Percentiles rank a stretch among this genome's conserved stretches.
These are phyloP conservation scores for Saccharomycopsis sp. DNA, from an alignment of 805 yeast species.

Conservation along the genomic window DNA sequence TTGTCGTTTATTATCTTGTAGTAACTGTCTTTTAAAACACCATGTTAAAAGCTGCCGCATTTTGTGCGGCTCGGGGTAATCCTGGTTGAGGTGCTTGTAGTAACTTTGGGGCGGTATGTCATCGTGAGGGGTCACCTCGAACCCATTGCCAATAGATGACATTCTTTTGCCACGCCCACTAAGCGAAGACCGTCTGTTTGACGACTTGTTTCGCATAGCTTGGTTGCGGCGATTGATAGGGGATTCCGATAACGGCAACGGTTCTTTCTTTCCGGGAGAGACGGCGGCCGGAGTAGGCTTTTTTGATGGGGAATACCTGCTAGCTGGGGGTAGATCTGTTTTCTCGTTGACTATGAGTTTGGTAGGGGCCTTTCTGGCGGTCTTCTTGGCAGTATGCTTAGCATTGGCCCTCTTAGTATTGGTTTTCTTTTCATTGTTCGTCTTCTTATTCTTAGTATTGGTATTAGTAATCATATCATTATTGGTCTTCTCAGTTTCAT, in stretches of 20 bases:
- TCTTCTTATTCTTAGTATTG: neutral
- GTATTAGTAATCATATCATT: neutral
- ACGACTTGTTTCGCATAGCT: constrained; percentile 24
- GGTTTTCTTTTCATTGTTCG: no score
- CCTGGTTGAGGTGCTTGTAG: constrained; percentile 54
- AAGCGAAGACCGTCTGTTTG: constrained; percentile 44
- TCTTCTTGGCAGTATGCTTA: no score
- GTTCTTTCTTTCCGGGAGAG: constrained; percentile 17
- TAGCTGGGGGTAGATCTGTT: no score
- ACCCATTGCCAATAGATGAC: constrained; percentile 71
- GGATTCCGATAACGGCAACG: constrained; percentile 21
- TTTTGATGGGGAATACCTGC: no score
- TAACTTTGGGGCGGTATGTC: constrained; percentile 49
- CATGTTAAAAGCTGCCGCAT: constrained; percentile 65
- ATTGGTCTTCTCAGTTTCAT: neutral
- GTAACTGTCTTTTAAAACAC: constrained; percentile 51
- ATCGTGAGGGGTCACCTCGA: constrained; percentile 58
- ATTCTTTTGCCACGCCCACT: constrained; percentile 62
- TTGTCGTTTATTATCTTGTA: constrained; percentile 25
- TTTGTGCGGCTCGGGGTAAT: constrained; percentile 64
- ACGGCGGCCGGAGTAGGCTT: constrained; percentile 1
- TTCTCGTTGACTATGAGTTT: neutral
- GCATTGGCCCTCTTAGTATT: neutral
- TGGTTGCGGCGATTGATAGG: constrained; percentile 22
- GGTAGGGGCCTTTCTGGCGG: no score